Evolutionary conservation across 768 basidiomycete genomes (phyloP).

Genomic region (Rhodotorula graminis): DNA sequence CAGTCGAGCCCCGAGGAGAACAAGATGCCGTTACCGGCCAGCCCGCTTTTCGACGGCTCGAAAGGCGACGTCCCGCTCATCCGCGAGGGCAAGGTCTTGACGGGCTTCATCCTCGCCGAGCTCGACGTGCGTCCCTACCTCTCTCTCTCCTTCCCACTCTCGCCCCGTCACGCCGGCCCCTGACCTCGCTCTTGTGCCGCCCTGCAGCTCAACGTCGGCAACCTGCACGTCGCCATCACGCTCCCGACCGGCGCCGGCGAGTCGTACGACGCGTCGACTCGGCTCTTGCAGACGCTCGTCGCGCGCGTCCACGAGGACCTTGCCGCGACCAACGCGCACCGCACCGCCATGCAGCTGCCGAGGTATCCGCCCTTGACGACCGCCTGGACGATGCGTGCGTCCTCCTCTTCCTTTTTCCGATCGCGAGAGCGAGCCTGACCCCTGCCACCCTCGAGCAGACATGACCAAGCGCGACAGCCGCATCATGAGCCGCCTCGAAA

Average conservation of each 20-base stretch:
- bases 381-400: slow-evolving; percentile 33
- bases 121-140: slow-evolving; percentile 24
- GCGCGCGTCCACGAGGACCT: slow-evolving; percentile 19
- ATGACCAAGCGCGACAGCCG: slow-evolving; percentile 36
- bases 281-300: slow-evolving; percentile 25
- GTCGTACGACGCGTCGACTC: slow-evolving; percentile 25
- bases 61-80: background rate
- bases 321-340: slow-evolving; percentile 2
- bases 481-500: slow-evolving; percentile 36
- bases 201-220: slow-evolving; percentile 15
- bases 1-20: background rate
- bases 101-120: slow-evolving; percentile 28
- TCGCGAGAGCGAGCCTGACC: too few relatives aligned
- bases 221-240: slow-evolving; percentile 12
- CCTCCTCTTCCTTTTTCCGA: background rate
- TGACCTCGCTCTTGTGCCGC: background rate
- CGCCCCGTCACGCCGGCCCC: too few relatives aligned
- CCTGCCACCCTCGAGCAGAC: background rate
- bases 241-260: slow-evolving; percentile 33
- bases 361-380: slow-evolving; percentile 1
- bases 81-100: slow-evolving; percentile 22
- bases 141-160: too few relatives aligned
- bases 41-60: background rate
- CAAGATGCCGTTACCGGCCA: background rate
- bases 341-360: background rate